Conservation (phyloP, 371 early-diverging fungal genomes). For the Rhizoclosmatium hyalinum region DNA sequence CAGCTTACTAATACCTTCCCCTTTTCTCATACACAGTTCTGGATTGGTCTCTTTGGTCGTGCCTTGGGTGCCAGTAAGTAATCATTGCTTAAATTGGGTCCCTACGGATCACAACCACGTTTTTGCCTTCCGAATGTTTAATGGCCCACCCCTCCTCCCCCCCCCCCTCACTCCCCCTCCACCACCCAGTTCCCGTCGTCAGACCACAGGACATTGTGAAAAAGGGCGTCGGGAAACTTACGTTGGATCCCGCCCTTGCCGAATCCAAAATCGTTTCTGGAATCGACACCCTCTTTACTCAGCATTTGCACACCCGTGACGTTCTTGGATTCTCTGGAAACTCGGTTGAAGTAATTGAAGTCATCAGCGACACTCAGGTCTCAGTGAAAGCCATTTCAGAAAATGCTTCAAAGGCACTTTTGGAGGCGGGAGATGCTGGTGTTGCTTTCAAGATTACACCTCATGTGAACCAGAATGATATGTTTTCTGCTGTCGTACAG, state of each 20-base stretch:
- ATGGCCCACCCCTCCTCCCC: background rate
- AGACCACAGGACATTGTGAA: constrained; percentile 89
- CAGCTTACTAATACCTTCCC: background rate
- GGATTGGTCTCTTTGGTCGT: constrained; percentile 84
- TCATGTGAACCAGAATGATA: constrained; percentile 84
- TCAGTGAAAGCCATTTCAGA: constrained; percentile 63
- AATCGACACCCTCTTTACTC: constrained; percentile 66
- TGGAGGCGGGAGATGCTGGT: constrained; percentile 30
- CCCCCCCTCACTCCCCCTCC: constrained; percentile 7
- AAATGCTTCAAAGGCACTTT: constrained; percentile 66
- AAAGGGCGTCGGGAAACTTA: constrained; percentile 74
- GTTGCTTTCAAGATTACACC: constrained; percentile 76
- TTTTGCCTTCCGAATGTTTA: background rate
- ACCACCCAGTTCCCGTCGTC: constrained; percentile 80
- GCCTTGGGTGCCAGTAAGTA: constrained; percentile 44
- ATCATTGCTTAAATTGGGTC: too few relatives aligned
- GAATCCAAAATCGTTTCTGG: constrained; percentile 45
- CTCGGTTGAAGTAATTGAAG: constrained; percentile 70
- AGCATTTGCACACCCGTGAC: constrained; percentile 67
- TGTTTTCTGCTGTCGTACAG: constrained; percentile 83
- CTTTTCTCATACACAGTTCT: constrained; percentile 44
- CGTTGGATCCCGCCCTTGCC: constrained; percentile 63
- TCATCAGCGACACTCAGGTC: constrained; percentile 83
- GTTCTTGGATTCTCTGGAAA: constrained; percentile 70
- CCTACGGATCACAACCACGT: background rate